Evolutionary conservation across 1,139 yeast species (phyloP), one percentile per base, ranked within the genome.

Genomic region (Blastobotrys apis): DNA sequence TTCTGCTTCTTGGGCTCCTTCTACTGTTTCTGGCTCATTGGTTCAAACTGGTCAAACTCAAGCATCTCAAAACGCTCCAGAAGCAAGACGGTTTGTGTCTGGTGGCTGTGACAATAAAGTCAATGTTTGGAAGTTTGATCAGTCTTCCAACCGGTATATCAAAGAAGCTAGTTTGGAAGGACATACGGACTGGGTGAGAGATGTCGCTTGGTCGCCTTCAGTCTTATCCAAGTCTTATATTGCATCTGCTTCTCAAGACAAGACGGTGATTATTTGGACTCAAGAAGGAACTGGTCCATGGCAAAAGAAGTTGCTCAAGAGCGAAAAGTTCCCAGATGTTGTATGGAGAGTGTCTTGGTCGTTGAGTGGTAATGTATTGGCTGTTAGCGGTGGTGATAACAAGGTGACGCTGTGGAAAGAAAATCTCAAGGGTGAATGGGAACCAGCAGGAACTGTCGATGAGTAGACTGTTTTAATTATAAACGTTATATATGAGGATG

Each of bases 291-390:
- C 69, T 47, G 84, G 81, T 3, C 73, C 73, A 48, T 94, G 98
- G 99, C 81, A 81, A 64, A 84, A 84, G 65, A 59, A 58, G 50
- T 69, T 75, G 37, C 74, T 94, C 62, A 79, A 82, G 42, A 76
- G 77, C 29, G 95, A 86, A 41, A 83, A 80, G 62, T 92, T 92
- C 74, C 94, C 96, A 15, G 98, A 92, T 62, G 97, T 90, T 29
- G 87, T 94, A 57, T 94, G 98, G 98, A 82, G 97, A 66, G 95
- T 95, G 47, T 84, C 95, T 54, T 92, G 98, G 98, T 87, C 97
- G 17, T 75, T 88, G 56, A 82, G 95, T 37, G 99, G 99, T 44
- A 92, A 92, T 64, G 83, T 94, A 37, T 77, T 92, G 59, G 99
- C 99, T 3, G 87, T 92, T 36, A 81, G 94, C 44, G 96, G 97